Percentiles rank a stretch among this genome's conserved stretches.
phyloP scores from a whole-genome alignment of 2,329 filamentous ascomycete species.

The Whalleya microplaca region DNA sequence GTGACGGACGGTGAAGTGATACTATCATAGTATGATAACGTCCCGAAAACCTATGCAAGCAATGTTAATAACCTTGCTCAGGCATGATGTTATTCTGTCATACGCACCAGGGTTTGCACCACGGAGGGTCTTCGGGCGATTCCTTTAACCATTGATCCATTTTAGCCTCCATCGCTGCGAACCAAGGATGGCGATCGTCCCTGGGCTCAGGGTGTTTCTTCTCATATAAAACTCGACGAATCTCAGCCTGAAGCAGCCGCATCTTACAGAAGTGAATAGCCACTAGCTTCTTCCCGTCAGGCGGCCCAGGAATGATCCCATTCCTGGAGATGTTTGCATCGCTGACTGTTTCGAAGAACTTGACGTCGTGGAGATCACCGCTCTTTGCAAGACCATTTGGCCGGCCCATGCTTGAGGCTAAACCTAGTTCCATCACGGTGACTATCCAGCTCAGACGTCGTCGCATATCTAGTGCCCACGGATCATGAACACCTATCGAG shows the following conservation, averaged over 20 bases:
- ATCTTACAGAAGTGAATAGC: conserved; percentile 94
- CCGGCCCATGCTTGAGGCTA: conserved; percentile 86
- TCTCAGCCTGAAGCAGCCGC: conserved; percentile 85
- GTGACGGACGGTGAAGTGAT: conserved; percentile 86
- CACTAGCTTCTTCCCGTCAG: conserved; percentile 82
- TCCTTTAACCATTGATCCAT: conserved; percentile 79
- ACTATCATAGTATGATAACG: conserved; percentile 88
- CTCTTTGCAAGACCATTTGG: conserved; percentile 83
- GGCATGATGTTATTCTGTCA: neutral
- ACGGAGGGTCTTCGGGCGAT: conserved; percentile 69
- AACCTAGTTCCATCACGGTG: conserved; percentile 83
- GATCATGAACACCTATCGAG: conserved; percentile 64
- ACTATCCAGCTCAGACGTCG: conserved; percentile 88
- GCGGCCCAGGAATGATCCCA: conserved; percentile 73
- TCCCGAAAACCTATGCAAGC: conserved; percentile 58
- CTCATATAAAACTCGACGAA: conserved; percentile 83
- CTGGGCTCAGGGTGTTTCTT: conserved; percentile 77
- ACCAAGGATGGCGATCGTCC: conserved; percentile 86
- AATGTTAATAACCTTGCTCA: conserved; percentile 4
- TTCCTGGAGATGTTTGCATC: conserved; percentile 81
- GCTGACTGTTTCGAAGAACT: conserved; percentile 80
- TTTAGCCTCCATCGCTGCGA: conserved; percentile 75
- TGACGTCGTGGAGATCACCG: conserved; percentile 81
- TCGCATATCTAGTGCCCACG: conserved; percentile 84
- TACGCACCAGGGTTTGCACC: conserved; percentile 80